Evolutionary conservation across 73 alveolate species (phyloP), one percentile per base, ranked within the genome.

Genomic region (Paramecium caudatum): DNA sequence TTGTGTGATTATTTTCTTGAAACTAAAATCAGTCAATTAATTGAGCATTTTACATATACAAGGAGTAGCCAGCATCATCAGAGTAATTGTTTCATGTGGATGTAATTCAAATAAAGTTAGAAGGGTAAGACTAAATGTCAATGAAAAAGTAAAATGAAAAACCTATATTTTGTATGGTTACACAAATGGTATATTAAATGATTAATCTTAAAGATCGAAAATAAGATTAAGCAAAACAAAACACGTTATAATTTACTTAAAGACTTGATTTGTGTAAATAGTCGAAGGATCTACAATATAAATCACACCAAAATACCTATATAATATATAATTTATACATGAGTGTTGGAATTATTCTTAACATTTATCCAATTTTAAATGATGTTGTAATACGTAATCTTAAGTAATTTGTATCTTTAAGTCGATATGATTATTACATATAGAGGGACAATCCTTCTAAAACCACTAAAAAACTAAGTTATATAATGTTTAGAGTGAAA

Each of bases 361-460:
- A 27, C 80, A 55, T 55, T 23, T 55, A 27, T 1, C 80, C 80
- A 10, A 55, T 55, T 21, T 55, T 55, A 55, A 55, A 55, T 5
- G 80, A 55, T 19, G 80, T 65, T 12, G 83, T 33, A 0, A 65
- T 36, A 25, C 50, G 27, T 36, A 65, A 65, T 65, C 83, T 65
- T n/a, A 65, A 65, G 34, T 65, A 33, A 65, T 65, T 65, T 2
- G 50, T 65, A 34, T 65, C 83, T 33, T 65, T 65, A 33, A 65
- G 49, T 65, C 83, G 12, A 33, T 65, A 65, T 1, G 83, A 74
- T 74, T 45, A 15, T 41, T 74, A 74, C 88, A 74, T 74, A 9
- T 74, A 36, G 8, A 74, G 19, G 1, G 62, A 41, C 43, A 74
- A 8, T 16, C 33, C 43, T 39, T 30, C 49, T 65, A 65, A 36